These are phyloP conservation scores for Discostella stelligera DNA, from an alignment of 352 stramenopile genomes.

Conservation along the genomic window DNA sequence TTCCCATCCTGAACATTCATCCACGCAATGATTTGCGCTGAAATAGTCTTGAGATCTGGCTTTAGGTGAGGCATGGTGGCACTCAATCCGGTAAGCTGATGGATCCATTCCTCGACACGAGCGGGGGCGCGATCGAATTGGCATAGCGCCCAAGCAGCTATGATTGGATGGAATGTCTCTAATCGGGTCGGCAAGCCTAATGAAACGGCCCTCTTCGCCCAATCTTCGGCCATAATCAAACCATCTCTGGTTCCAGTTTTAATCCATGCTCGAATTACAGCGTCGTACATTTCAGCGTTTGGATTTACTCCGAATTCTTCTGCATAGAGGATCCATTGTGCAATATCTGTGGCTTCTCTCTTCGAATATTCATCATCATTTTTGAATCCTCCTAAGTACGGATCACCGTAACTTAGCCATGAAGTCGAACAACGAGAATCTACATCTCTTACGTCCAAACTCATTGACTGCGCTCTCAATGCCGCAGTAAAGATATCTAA, in stretches of 20 bases:
- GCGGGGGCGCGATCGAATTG: conserved; percentile 42
- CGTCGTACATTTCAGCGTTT: conserved; percentile 73
- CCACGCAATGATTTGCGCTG: conserved; percentile 43
- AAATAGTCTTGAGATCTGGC: conserved; percentile 34
- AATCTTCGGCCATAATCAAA: conserved; percentile 59
- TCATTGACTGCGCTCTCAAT: conserved; percentile 20
- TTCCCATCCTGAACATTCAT: conserved; percentile 29
- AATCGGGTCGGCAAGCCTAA: conserved; percentile 25
- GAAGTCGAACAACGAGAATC: conserved; percentile 23
- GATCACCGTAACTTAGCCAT: conserved; percentile 41
- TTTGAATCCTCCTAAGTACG: conserved; percentile 44
- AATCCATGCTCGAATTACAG: conserved; percentile 74
- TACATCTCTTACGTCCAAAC: not conserved
- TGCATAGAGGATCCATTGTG: conserved; percentile 62
- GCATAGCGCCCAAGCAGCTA: conserved; percentile 62
- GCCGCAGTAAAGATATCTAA: conserved; percentile 69
- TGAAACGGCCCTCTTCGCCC: conserved; percentile 40
- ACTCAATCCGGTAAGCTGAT: conserved; percentile 37
- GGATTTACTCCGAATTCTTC: conserved; percentile 41
- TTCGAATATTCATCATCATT: conserved; percentile 24
- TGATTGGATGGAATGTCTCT: conserved; percentile 73
- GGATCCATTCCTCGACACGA: conserved; percentile 61
- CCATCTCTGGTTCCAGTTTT: conserved; percentile 62
- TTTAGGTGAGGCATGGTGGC: conserved; percentile 23
- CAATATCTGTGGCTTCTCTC: conserved; percentile 52